Base-by-base conservation (phyloP, 1,139 yeast species). In the Magnusiomyces clavatus region DNA sequence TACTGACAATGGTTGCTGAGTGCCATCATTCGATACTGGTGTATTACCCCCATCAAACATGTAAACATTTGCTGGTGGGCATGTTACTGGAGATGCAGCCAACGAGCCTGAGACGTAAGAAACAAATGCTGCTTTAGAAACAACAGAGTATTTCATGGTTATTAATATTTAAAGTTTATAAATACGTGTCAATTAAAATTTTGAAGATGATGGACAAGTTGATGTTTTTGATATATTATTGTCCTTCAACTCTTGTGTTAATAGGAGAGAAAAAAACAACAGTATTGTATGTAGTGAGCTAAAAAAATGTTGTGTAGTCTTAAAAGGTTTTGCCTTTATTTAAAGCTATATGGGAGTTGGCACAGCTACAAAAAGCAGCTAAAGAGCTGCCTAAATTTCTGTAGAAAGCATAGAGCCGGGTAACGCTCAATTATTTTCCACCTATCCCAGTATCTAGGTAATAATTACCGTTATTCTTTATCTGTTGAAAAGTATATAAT, bases 1-100 rank as follows among this genome's bases (percentile, higher is more conserved):
- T 24, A 24, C 31, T 24, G 31, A 24, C 8, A 24, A 24, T 24
- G 31, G 31, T 54, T 52, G 46, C 56, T 54, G 45, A 50, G 48
- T 19, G 19, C 29, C n/a, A 29, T 47, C 46, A 11, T 39, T 19
- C 12, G 45, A 36, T 38, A 42, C 44, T 19, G 16, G 39, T 3
- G 17, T 38, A 2, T 37, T 20, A 31, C 29, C 16, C 20, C 42
- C 19, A 20, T 36, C 37, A 34, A 53, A 53, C 45, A 47, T 43
- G 38, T 51, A 54, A 13, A 54, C 56, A 17, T 48, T 20, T 36
- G 56, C 56, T 13, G 50, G 48, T 17, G 56, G 56, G 43, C 56
- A 53, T 16, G 17, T 6, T 6, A n/a, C 12, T 12, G 43, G 13
- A 19, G 51, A 35, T 17, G 49, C 31, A 24, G 51, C 50, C 31